These are phyloP conservation scores for Xylaria polymorpha DNA, from an alignment of 2,329 filamentous ascomycete genomes.

Conservation along the genomic window DNA sequence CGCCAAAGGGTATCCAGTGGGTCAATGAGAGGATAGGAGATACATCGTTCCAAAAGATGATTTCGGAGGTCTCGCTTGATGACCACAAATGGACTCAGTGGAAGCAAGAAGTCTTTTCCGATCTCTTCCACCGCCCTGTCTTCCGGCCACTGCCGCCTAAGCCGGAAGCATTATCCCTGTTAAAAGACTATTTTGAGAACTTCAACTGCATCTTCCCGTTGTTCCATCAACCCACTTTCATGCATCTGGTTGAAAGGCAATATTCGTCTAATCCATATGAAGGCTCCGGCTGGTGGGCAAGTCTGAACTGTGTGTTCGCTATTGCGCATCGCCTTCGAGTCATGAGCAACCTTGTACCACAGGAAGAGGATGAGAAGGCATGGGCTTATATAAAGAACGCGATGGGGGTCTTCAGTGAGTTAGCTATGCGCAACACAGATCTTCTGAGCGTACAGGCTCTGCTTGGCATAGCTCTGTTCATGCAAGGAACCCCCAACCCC, in stretches of 20 bases:
- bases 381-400: constrained; percentile 98
- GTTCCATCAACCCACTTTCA: constrained; percentile 97
- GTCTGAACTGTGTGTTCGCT: constrained; percentile 92
- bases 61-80: constrained; percentile 87
- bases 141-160: constrained; percentile 87
- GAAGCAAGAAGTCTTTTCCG: constrained; percentile 97
- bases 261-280: constrained; percentile 94
- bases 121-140: constrained; percentile 86
- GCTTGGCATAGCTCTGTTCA: constrained; percentile 91
- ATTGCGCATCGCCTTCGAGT: constrained; percentile 92
- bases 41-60: constrained; percentile 93
- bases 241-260: constrained; percentile 94
- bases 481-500: constrained; percentile 96
- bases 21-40: constrained; percentile 99
- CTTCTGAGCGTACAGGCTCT: constrained; percentile 93
- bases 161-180: constrained; percentile 84
- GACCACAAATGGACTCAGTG: constrained; percentile 97
- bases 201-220: constrained; percentile 99
- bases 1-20: constrained; percentile 97
- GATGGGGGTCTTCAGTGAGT: constrained; percentile 89
- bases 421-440: constrained; percentile 96
- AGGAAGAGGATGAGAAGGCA: constrained; percentile 92
- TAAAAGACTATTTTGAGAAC: constrained; percentile 96
- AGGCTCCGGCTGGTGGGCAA: constrained; percentile 98
- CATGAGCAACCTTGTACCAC: constrained; percentile 92